These are phyloP conservation scores for Linderniella brevidens DNA, from an alignment of 257 asterid species.

Conservation along the genomic window DNA sequence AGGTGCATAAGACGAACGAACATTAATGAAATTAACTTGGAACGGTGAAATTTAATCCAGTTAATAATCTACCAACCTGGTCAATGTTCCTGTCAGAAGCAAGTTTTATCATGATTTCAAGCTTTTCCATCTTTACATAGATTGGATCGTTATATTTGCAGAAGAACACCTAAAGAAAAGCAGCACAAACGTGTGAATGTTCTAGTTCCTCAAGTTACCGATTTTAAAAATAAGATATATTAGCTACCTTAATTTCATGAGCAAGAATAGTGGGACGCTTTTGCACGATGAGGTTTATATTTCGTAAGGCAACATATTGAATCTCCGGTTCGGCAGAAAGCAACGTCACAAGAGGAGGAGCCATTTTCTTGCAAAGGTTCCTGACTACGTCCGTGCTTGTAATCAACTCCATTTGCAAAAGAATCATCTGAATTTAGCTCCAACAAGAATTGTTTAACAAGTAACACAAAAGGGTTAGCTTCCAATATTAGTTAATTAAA, in stretches of 20 bases:
- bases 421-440: constrained; percentile 60
- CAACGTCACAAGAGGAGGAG: constrained; percentile 95
- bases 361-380: constrained; percentile 99
- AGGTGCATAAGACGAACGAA: constrained; percentile 10
- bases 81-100: constrained; percentile 96
- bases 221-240: constrained; percentile 2
- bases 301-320: constrained; percentile 86
- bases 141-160: constrained; percentile 99
- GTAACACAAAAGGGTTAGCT: too few relatives aligned
- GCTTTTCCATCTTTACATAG: constrained; percentile 95
- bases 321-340: constrained; percentile 97
- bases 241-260: constrained; percentile 82
- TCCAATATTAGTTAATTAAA: too few relatives aligned
- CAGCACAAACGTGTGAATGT: constrained; percentile 9
- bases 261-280: constrained; percentile 95
- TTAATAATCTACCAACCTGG: constrained; percentile 40
- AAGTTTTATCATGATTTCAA: constrained; percentile 98
- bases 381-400: constrained; percentile 95
- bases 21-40: too few relatives aligned
- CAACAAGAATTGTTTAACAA: too few relatives aligned
- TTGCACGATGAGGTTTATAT: constrained; percentile 93
- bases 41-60: constrained; percentile 10
- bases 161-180: constrained; percentile 58
- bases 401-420: constrained; percentile 96
- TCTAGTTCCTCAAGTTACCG: constrained; percentile 3